Evolutionary conservation across 768 basidiomycete genomes (phyloP).

Genomic region (Dentipellis sp.): DNA sequence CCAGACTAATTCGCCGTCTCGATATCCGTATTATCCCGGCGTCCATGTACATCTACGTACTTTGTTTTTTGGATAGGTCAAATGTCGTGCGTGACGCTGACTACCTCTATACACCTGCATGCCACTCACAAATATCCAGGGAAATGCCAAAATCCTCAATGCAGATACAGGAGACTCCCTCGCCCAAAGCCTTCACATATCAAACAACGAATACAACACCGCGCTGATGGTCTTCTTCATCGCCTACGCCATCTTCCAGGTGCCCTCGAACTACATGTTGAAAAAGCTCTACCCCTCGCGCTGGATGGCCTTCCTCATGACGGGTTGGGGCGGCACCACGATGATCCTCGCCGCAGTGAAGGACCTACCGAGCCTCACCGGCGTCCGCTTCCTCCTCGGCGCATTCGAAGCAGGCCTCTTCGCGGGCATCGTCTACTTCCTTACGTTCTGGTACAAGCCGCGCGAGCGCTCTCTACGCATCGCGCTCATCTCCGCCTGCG

Average conservation of each 20-base stretch:
- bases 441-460: conserved; percentile 38
- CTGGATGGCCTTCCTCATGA: conserved; percentile 32
- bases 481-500: conserved; percentile 23
- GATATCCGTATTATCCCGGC: background rate
- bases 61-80: conserved; percentile 19
- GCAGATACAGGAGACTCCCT: conserved; percentile 23
- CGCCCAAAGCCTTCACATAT: conserved; percentile 19
- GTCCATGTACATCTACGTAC: background rate
- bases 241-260: conserved; percentile 31
- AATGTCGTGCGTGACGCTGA: conserved; percentile 10
- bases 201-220: conserved; percentile 24
- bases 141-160: conserved; percentile 27
- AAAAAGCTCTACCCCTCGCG: conserved; percentile 28
- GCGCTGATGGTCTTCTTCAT: conserved; percentile 31
- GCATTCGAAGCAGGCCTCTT: conserved; percentile 33
- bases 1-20: background rate
- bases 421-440: conserved; percentile 31
- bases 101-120: background rate
- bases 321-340: conserved; percentile 29
- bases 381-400: conserved; percentile 34
- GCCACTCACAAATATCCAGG: conserved; percentile 5
- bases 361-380: conserved; percentile 29
- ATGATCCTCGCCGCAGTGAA: conserved; percentile 28
- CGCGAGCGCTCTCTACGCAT: conserved; percentile 22
- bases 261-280: conserved; percentile 31